A percentile compares a stretch with the other conserved stretches of the same genome.
Conservation (phyloP, 495 filamentous ascomycete genomes). For the Xylaria curta region DNA sequence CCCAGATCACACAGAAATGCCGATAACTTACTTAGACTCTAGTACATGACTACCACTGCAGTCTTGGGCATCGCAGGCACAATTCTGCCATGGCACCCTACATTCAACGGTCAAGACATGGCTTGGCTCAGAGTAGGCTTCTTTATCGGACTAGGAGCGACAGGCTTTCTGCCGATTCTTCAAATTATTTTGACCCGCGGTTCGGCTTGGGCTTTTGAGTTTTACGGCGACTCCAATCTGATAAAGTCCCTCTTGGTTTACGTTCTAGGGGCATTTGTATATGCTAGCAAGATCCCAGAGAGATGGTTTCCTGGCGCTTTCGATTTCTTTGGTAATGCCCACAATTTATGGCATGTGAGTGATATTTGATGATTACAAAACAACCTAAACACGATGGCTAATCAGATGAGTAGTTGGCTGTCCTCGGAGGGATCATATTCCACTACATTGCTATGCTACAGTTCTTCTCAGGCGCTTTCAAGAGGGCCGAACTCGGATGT, state of each 20-base stretch:
- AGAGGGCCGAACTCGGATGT: conserved; percentile 64
- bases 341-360: conserved; percentile 94
- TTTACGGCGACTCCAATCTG: conserved; percentile 81
- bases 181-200: conserved; percentile 83
- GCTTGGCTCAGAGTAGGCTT: conserved; percentile 91
- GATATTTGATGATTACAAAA: conserved; percentile 3
- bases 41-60: conserved; percentile 82
- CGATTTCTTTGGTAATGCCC: conserved; percentile 91
- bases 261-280: conserved; percentile 80
- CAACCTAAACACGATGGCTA: conserved; percentile 18
- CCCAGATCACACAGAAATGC: background rate
- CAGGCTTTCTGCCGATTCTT: conserved; percentile 85
- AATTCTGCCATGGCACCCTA: conserved; percentile 95
- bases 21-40: background rate
- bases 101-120: conserved; percentile 92
- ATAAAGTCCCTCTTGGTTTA: conserved; percentile 86
- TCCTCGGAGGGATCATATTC: conserved; percentile 94
- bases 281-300: conserved; percentile 94
- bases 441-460: conserved; percentile 97
- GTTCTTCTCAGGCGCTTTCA: conserved; percentile 88
- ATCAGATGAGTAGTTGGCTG: conserved; percentile 57
- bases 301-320: conserved; percentile 90
- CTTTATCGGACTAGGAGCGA: conserved; percentile 86
- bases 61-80: conserved; percentile 84
- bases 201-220: conserved; percentile 74